Conservation (phyloP, 176 grass and related monocot species). For the Themeda triandra region DNA sequence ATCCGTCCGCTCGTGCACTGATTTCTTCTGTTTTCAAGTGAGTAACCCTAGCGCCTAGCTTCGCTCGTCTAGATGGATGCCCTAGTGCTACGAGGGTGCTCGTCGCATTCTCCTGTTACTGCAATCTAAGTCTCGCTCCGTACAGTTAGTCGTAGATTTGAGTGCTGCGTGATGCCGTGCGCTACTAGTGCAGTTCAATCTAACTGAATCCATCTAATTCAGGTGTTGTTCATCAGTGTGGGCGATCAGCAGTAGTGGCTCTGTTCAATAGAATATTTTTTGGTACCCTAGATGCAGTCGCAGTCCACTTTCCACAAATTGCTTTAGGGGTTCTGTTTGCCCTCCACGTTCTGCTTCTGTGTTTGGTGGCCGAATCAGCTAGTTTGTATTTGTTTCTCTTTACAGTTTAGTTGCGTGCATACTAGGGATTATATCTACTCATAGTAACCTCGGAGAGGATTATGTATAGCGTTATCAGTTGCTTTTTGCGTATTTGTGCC, state of each 20-base stretch:
- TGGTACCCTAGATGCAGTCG: background rate
- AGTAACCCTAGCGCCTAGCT: slow-evolving; percentile 31
- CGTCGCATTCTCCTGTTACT: background rate
- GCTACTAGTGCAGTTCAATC: no score
- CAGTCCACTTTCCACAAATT: background rate
- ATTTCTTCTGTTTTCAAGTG: background rate
- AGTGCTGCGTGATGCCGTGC: no score
- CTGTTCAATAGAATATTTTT: background rate
- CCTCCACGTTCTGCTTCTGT: background rate
- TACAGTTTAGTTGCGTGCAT: background rate
- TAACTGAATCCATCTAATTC: background rate
- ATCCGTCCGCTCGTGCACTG: background rate
- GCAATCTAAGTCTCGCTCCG: background rate
- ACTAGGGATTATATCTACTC: background rate
- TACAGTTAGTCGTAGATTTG: no score
- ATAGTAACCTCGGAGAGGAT: no score
- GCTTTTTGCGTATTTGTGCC: background rate
- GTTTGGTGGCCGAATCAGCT: background rate
- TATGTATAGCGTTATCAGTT: background rate
- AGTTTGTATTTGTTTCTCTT: background rate
- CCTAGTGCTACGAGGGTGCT: background rate
- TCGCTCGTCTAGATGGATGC: background rate
- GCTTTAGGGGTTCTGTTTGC: background rate
- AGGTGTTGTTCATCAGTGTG: background rate
- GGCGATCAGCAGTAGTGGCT: background rate